Conservation (phyloP, 169 alveolate species). For the Plasmodium adleri region DNA sequence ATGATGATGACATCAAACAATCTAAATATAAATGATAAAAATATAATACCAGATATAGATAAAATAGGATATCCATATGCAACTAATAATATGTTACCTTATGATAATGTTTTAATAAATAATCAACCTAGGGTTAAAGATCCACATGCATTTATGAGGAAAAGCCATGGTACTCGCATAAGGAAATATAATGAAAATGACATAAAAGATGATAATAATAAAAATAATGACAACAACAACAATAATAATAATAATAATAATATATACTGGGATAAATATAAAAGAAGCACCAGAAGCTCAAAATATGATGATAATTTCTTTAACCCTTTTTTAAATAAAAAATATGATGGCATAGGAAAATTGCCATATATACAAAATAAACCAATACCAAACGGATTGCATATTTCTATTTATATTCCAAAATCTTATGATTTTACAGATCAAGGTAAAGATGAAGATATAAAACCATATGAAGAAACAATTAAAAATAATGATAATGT, state of each 20-base stretch:
- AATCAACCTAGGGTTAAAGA: neutral
- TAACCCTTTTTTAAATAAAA: slow-evolving; percentile 65
- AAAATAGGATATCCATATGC: too few relatives aligned
- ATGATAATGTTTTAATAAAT: neutral
- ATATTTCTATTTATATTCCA: slow-evolving; percentile 55
- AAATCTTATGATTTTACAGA: slow-evolving; percentile 27
- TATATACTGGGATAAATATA: neutral
- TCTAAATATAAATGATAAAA: too few relatives aligned
- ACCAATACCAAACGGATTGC: slow-evolving; percentile 67
- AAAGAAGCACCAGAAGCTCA: slow-evolving; percentile 4
- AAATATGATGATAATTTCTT: slow-evolving; percentile 46
- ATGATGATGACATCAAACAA: too few relatives aligned
- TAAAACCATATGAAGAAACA: neutral
- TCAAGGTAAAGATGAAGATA: neutral
- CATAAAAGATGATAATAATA: neutral
- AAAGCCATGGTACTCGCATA: neutral
- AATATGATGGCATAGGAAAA: slow-evolving; percentile 69
- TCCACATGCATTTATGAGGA: neutral
- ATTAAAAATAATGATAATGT: neutral
- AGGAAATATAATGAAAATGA: neutral
- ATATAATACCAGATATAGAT: too few relatives aligned
- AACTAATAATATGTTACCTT: neutral
- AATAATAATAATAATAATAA: slow-evolving; percentile 13
- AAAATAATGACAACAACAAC: neutral
- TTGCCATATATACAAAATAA: slow-evolving; percentile 71